These are phyloP conservation scores for Termitomyces sp. DNA, from an alignment of 768 basidiomycete species.

Conservation along the genomic window DNA sequence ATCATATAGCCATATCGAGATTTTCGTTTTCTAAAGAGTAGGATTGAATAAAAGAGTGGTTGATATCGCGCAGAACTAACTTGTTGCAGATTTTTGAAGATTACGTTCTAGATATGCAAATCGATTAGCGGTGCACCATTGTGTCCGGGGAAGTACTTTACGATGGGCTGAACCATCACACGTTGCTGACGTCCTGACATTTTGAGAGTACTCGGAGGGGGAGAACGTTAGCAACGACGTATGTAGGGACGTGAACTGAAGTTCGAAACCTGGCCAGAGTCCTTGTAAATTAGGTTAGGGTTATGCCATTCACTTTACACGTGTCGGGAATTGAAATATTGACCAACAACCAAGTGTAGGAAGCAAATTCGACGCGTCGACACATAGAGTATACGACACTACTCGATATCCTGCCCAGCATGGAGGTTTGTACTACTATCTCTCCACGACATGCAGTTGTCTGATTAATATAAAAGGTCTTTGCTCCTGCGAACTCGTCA, in stretches of 20 bases:
- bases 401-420: slow-evolving; percentile 16
- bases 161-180: slow-evolving; percentile 99
- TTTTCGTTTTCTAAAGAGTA: slow-evolving; percentile 57
- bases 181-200: slow-evolving; percentile 94
- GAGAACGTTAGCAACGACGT: slow-evolving; percentile 11
- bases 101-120: slow-evolving; percentile 67
- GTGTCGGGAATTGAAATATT: slow-evolving; percentile 7
- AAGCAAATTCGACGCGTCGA: slow-evolving; percentile 22
- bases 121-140: slow-evolving; percentile 7
- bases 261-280: neutral
- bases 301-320: slow-evolving; percentile 19
- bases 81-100: slow-evolving; percentile 96
- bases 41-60: slow-evolving; percentile 10
- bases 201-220: slow-evolving; percentile 23
- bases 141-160: slow-evolving; percentile 36
- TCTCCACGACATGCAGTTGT: neutral
- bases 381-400: slow-evolving; percentile 5
- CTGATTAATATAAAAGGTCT: slow-evolving; percentile 37
- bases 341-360: slow-evolving; percentile 13
- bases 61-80: slow-evolving; percentile 30
- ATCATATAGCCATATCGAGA: slow-evolving; percentile 95
- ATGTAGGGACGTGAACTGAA: slow-evolving; percentile 4
- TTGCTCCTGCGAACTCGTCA: slow-evolving; percentile 81
- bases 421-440: slow-evolving; percentile 22
- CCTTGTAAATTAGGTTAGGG: slow-evolving; percentile 20